Conservation (phyloP, 257 asterid species). For the Paraleonurus japonicus region DNA sequence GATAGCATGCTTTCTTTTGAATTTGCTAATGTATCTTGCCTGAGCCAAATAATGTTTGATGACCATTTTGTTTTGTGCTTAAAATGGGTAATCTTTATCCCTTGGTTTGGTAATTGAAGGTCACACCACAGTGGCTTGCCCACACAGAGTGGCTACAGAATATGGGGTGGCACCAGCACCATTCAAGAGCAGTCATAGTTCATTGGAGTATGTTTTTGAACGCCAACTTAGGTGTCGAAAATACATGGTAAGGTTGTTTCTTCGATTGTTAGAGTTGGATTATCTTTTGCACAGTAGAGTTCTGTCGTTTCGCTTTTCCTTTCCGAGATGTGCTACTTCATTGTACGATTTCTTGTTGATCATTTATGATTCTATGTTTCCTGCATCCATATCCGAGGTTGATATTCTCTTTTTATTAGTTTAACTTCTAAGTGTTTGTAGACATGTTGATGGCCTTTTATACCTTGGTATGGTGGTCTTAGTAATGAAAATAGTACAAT, state of each 20-base stretch:
- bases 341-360: not conserved
- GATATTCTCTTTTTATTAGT: not conserved
- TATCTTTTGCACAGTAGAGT: not conserved
- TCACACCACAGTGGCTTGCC: slow-evolving; percentile 87
- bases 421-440: not conserved
- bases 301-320: not conserved
- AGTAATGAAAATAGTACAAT: not conserved
- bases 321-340: not conserved
- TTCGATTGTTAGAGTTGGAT: not conserved
- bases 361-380: not conserved
- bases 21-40: not conserved
- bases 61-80: not conserved
- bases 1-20: not conserved
- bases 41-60: not conserved
- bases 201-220: slow-evolving; percentile 71
- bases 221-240: slow-evolving; percentile 69
- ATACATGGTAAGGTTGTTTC: slow-evolving; percentile 42
- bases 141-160: slow-evolving; percentile 86
- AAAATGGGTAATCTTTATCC: not conserved
- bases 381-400: not conserved
- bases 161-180: slow-evolving; percentile 77
- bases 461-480: not conserved
- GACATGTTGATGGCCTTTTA: not conserved
- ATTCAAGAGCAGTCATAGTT: slow-evolving; percentile 46
- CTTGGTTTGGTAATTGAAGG: slow-evolving; percentile 50